Percentiles rank a stretch among this genome's conserved stretches.
Conservation (phyloP, 495 filamentous ascomycete species). For the Bathelium albidoporum region DNA sequence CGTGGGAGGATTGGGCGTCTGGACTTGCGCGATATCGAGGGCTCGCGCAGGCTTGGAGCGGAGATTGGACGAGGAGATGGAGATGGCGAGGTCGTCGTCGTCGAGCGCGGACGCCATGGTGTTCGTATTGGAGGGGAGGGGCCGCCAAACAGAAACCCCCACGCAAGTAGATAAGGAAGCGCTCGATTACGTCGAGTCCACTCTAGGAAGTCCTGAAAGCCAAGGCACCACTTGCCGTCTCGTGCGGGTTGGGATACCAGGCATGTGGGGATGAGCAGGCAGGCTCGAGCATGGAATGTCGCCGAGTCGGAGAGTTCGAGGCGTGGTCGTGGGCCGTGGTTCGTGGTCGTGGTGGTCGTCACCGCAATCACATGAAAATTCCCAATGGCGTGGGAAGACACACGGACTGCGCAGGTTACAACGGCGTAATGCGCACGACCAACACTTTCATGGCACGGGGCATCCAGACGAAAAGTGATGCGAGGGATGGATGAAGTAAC, state of each 20-base stretch:
- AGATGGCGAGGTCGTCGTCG: slow-evolving; percentile 88
- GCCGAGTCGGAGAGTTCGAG: not conserved
- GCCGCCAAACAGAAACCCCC: not conserved
- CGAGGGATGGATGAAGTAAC: not conserved
- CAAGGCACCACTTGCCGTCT: not conserved
- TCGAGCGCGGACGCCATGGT: slow-evolving; percentile 58
- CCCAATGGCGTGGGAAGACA: not conserved
- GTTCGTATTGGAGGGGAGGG: slow-evolving; percentile 7
- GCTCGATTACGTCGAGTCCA: not conserved
- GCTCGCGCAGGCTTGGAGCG: slow-evolving; percentile 25
- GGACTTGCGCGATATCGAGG: slow-evolving; percentile 6
- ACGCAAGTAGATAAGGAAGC: not conserved
- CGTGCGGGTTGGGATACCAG: not conserved
- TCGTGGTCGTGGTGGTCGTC: not conserved
- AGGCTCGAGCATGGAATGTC: not conserved
- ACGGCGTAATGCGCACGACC: not conserved
- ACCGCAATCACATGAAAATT: slow-evolving; percentile 1
- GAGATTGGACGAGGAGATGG: slow-evolving; percentile 55
- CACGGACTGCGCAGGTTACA: not conserved
- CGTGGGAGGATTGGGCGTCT: slow-evolving; percentile 15
- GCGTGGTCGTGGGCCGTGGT: not conserved
- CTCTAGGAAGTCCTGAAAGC: not conserved
- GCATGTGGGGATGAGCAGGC: not conserved
- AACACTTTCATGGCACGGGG: not conserved
- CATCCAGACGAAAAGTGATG: too few species aligned